phyloP scores from a whole-genome alignment of 2,329 filamentous ascomycete species.

The Monosporascus sp. region DNA sequence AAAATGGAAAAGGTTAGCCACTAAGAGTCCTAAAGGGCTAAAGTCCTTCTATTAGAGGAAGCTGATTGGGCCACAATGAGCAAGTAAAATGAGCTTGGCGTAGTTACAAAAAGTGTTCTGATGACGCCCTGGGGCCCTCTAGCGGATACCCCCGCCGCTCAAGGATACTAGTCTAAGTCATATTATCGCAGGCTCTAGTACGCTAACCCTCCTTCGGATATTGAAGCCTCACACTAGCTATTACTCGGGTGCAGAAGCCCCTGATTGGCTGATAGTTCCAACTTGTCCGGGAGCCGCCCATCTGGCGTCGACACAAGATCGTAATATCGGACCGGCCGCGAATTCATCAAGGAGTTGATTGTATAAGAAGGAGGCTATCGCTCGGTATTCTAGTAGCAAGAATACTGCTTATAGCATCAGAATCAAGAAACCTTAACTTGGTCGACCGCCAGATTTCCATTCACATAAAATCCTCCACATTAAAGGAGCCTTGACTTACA shows the following conservation, averaged over 20 bases:
- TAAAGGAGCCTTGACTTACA: not conserved
- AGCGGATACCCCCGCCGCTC: too few species aligned
- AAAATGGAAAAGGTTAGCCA: too few species aligned
- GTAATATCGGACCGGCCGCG: not conserved
- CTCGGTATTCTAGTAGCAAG: not conserved
- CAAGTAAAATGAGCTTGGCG: too few species aligned
- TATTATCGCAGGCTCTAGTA: too few species aligned
- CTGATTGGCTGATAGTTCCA: slow-evolving; percentile 11
- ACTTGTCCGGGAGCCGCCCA: not conserved
- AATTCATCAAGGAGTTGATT: not conserved
- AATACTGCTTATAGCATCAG: not conserved
- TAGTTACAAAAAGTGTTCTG: too few species aligned
- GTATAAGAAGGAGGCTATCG: not conserved
- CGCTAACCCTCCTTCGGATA: slow-evolving; percentile 9
- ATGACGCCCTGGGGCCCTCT: too few species aligned
- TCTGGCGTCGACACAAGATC: not conserved
- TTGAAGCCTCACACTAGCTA: slow-evolving; percentile 4
- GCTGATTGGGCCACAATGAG: too few species aligned
- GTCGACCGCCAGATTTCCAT: not conserved
- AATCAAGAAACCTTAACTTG: too few species aligned
- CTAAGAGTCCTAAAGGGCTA: too few species aligned
- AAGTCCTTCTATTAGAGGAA: too few species aligned
- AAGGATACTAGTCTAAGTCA: too few species aligned
- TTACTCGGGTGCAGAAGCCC: slow-evolving; percentile 6
- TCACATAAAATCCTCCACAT: not conserved